Percentiles rank a stretch among this genome's conserved stretches.
Evolutionary conservation across 345 rosid genomes (phyloP).

Genomic region (Garcia nutans): DNA sequence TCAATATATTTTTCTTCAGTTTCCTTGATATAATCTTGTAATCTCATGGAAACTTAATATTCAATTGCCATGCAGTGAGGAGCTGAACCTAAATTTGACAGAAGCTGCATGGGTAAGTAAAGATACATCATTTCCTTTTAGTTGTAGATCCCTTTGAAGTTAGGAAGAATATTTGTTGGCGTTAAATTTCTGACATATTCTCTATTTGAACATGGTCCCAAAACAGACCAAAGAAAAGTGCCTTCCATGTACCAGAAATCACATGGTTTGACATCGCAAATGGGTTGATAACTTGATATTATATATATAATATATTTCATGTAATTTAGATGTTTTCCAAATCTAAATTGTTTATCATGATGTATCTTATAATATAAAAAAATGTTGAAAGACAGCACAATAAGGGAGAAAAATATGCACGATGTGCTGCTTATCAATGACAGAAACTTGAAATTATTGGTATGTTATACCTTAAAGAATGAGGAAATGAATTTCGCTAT

Average conservation of each 20-base stretch:
- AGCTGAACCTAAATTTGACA: conserved; percentile 72
- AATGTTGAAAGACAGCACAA: background rate
- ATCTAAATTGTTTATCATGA: background rate
- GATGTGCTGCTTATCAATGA: background rate
- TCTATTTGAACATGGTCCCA: background rate
- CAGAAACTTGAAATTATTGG: background rate
- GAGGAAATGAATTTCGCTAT: background rate
- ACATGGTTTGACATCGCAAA: background rate
- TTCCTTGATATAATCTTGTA: conserved; percentile 1
- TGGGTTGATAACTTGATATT: background rate
- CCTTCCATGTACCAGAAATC: background rate
- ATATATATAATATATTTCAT: background rate
- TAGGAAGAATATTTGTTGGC: conserved; percentile 1
- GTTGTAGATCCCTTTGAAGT: conserved; percentile 9
- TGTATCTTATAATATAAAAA: background rate
- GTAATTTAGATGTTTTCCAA: background rate
- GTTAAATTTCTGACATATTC: background rate
- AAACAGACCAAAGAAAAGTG: background rate
- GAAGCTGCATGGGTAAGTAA: conserved; percentile 96
- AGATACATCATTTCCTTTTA: background rate
- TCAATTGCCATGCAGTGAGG: conserved; percentile 64
- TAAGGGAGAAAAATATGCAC: background rate
- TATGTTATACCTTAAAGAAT: background rate
- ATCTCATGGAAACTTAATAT: conserved; percentile 8
- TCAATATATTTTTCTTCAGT: conserved; percentile 1